Evolutionary conservation across 2,329 filamentous ascomycete species (phyloP), one percentile per base, ranked within the genome.

Genomic region (Byssochlamys sp.): DNA sequence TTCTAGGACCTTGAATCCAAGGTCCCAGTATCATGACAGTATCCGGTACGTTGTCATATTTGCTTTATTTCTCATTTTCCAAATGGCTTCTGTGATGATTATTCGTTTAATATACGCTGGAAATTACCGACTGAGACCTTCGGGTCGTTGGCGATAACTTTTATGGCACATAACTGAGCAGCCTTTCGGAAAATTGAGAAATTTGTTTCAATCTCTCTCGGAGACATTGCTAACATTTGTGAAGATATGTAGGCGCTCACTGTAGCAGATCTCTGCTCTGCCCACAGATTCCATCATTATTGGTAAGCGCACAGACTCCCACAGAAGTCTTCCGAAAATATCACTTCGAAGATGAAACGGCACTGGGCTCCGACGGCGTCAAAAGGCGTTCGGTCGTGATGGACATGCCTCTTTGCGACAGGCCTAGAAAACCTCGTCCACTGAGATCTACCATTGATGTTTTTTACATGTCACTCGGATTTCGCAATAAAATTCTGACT

Each of bases 351-450:
- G 72, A 74, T 73, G 71, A 73, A 72, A 63, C 81, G 89, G 91
- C 91, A 96, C 91, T 96, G 91, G 91, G 91, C 91, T 92, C 91
- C 87, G 90, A 95, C 75, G 78, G 77, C 76, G 80, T 75, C 67
- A 75, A 74, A 73, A 71, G 73, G 75, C 70, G 72, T 75, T 71
- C 74, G 73, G 75, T 79, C 84, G 85, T 90, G 90, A 91, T 80
- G 89, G 91, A 85, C 84, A 88, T 84, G 90, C 90, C 89, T 71
- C 77, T 83, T 89, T 89, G 90, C 77, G 90, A 89, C 90, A 95
- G 90, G 91, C 91, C 90, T 96, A 95, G 90, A 95, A 96, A 96
- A 95, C 91, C 91, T 95, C 85, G 90, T 89, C 91, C 89, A 92
- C 91, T 95, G 91, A 95, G 78, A 70, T 61, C 57, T 54, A 29